Evolutionary conservation across 1,284 basidiomycete species (phyloP).

Genomic region (Rhodotorula sp.): DNA sequence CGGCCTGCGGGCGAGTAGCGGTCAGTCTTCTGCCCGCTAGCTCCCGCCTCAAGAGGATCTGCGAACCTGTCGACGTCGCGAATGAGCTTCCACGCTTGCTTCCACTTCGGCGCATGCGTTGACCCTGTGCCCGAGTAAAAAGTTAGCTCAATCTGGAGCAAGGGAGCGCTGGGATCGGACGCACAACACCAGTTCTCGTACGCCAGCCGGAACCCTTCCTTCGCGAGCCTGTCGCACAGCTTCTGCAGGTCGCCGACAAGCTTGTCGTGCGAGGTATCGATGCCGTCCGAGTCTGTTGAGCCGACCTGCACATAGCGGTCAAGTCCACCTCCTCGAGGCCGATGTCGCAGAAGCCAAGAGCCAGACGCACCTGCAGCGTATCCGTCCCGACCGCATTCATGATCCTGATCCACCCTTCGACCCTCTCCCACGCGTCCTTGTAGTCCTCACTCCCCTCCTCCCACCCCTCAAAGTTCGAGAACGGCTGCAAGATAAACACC

Average conservation of each 20-base stretch:
- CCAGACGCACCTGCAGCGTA: slow-evolving; percentile 12
- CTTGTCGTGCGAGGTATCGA: slow-evolving; percentile 2
- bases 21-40: no score
- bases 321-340: neutral
- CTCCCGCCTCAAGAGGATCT: no score
- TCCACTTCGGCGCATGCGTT: slow-evolving; percentile 32
- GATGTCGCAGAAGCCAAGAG: no score
- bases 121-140: slow-evolving; percentile 12
- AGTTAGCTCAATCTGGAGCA: no score
- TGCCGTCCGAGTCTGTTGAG: slow-evolving; percentile 15
- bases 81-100: slow-evolving; percentile 35
- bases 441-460: slow-evolving; percentile 16
- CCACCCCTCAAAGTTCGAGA: slow-evolving; percentile 25
- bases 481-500: slow-evolving; percentile 28
- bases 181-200: slow-evolving; percentile 38
- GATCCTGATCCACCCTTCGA: slow-evolving; percentile 24
- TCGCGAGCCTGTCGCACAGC: slow-evolving; percentile 17
- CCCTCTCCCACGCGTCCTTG: slow-evolving; percentile 9
- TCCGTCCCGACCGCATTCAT: slow-evolving; percentile 17
- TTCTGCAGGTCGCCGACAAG: slow-evolving; percentile 14
- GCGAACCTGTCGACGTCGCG: slow-evolving; percentile 22
- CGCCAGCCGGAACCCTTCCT: slow-evolving; percentile 7
- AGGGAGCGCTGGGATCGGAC: neutral
- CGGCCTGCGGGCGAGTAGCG: no score
- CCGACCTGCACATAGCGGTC: slow-evolving; percentile 9